Conservation (phyloP, 805 yeast genomes). For the Scheffersomyces lignosus region DNA sequence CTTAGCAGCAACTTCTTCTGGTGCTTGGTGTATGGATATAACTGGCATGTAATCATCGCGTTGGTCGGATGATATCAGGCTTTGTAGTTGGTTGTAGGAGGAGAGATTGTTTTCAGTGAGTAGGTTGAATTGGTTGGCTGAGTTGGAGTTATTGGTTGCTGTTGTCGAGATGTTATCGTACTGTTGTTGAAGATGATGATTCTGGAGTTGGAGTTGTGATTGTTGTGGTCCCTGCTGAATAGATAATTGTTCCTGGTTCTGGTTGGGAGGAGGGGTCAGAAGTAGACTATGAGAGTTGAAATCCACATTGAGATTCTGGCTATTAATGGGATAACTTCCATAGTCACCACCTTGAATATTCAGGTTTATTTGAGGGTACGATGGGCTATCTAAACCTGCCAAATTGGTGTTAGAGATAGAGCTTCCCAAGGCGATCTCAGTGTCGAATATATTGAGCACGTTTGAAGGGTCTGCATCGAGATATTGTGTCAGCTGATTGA, state of each 20-base stretch:
- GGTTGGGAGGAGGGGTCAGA: not conserved
- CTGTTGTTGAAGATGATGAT: not conserved
- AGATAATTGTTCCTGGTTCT: not conserved
- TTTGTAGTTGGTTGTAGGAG: slow-evolving; percentile 12
- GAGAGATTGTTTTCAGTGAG: slow-evolving; percentile 17
- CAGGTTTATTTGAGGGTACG: slow-evolving; percentile 4
- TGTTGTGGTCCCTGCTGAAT: not conserved
- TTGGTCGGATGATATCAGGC: slow-evolving; percentile 3
- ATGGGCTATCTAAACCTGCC: slow-evolving; percentile 7
- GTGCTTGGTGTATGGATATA: slow-evolving; percentile 25
- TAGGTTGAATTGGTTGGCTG: not conserved
- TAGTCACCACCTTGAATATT: not conserved
- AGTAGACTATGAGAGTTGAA: slow-evolving; percentile 2
- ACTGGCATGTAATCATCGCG: slow-evolving; percentile 6
- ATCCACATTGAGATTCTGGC: slow-evolving; percentile 8
- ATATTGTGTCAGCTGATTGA: slow-evolving; percentile 4
- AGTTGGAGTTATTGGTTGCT: not conserved
- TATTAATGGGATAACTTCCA: slow-evolving; percentile 8
- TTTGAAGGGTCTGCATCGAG: slow-evolving; percentile 5
- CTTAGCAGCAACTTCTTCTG: slow-evolving; percentile 40
- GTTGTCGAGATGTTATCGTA: not conserved
- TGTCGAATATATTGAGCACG: slow-evolving; percentile 22
- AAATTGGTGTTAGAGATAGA: slow-evolving; percentile 39
- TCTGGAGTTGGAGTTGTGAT: not conserved
- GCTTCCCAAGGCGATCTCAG: slow-evolving; percentile 40